These are phyloP conservation scores for Sclerotinia minor DNA, from an alignment of 2,329 filamentous ascomycete species.

Conservation along the genomic window DNA sequence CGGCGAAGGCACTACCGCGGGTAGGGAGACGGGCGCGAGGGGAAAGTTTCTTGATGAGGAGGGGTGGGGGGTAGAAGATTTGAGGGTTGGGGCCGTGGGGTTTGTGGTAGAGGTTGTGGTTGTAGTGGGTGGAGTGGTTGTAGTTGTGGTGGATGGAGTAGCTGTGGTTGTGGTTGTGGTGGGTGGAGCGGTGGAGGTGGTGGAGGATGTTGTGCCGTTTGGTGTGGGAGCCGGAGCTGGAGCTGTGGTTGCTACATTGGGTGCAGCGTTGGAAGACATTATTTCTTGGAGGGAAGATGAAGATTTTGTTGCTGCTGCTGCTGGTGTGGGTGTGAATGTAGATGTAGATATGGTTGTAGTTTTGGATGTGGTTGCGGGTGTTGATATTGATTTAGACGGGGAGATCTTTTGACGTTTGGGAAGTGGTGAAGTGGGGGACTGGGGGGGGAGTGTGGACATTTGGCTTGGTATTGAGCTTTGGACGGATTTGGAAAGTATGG, in stretches of 20 bases:
- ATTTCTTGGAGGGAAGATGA: constrained; percentile 22
- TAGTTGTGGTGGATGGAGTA: too few relatives aligned
- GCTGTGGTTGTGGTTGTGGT: too few relatives aligned
- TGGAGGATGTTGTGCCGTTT: constrained; percentile 28
- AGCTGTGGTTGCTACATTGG: constrained; percentile 6
- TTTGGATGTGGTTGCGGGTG: neutral
- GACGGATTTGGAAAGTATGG: neutral
- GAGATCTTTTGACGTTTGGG: constrained; percentile 26
- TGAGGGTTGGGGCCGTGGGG: constrained; percentile 28
- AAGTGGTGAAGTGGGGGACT: constrained; percentile 20
- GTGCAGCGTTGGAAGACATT: constrained; percentile 15
- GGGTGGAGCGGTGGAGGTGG: constrained; percentile 32
- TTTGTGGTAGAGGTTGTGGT: neutral
- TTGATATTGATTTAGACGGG: neutral
- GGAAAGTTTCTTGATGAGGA: constrained; percentile 78
- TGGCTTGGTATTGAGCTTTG: neutral
- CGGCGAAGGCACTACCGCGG: constrained; percentile 83
- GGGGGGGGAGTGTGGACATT: constrained; percentile 15
- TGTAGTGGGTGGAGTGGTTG: too few relatives aligned
- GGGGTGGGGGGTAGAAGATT: constrained; percentile 32
- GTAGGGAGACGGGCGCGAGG: constrained; percentile 79
- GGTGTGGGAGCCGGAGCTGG: neutral
- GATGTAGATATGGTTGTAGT: neutral
- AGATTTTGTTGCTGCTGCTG: neutral
- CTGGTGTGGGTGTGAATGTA: neutral